A percentile compares a stretch with the other conserved stretches of the same genome.
Evolutionary conservation across 1,284 basidiomycete genomes (phyloP).

Genomic region (Cutaneotrichosporon sp.): DNA sequence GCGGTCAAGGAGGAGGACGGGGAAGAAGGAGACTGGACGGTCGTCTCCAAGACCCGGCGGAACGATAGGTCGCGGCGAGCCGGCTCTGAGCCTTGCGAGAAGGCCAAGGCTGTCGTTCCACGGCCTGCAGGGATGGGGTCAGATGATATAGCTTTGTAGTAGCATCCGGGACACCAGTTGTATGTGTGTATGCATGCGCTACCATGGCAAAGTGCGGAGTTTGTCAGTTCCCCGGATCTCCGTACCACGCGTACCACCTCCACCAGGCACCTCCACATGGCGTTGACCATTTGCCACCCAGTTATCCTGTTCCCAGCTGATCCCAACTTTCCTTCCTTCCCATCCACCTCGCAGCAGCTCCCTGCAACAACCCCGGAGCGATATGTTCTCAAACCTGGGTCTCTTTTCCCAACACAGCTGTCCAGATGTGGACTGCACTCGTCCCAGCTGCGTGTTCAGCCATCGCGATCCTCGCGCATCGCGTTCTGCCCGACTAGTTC

Average conservation of each 20-base stretch:
- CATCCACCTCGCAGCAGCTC: background rate
- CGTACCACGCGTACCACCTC: too few species aligned
- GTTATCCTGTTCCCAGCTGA: too few species aligned
- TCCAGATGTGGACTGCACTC: constrained; percentile 34
- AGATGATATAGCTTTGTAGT: constrained; percentile 20
- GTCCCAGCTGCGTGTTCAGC: constrained; percentile 39
- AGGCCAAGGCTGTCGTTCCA: constrained; percentile 6
- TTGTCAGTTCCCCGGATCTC: background rate
- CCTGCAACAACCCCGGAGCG: background rate
- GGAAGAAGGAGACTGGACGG: constrained; percentile 24
- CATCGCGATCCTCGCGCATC: background rate
- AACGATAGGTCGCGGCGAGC: constrained; percentile 12
- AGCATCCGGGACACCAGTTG: too few species aligned
- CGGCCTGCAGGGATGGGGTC: background rate
- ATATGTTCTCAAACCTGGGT: constrained; percentile 40
- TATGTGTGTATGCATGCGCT: background rate
- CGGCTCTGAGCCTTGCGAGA: constrained; percentile 21
- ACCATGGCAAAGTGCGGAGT: background rate
- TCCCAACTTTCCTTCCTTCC: background rate
- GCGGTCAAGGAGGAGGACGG: constrained; percentile 22
- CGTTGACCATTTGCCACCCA: constrained; percentile 1
- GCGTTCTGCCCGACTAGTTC: constrained; percentile 9
- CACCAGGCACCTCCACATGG: background rate
- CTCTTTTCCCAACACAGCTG: constrained; percentile 33
- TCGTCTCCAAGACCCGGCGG: background rate